A percentile compares a stretch with the other conserved stretches of the same genome.
These are phyloP conservation scores for Lactifluus piperatus DNA, from an alignment of 768 basidiomycete species.

Conservation along the genomic window DNA sequence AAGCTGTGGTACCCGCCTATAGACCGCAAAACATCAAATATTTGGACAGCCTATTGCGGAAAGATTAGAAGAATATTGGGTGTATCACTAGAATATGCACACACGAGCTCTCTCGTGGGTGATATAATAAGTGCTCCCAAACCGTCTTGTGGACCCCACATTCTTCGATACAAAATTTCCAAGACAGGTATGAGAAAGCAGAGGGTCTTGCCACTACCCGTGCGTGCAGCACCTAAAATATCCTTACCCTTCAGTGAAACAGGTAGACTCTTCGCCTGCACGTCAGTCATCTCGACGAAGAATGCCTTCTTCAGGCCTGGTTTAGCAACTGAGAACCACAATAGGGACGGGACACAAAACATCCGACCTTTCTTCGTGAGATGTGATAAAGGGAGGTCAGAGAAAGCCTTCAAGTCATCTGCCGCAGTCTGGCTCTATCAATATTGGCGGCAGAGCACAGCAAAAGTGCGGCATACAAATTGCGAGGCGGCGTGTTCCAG, in stretches of 20 bases:
- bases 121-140: slow-evolving; percentile 88
- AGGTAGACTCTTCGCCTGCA: slow-evolving; percentile 54
- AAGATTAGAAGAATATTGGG: neutral
- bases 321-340: neutral
- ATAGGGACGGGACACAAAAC: neutral
- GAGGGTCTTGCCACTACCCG: slow-evolving; percentile 68
- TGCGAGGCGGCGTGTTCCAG: slow-evolving; percentile 13
- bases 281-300: slow-evolving; percentile 82
- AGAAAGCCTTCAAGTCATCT: slow-evolving; percentile 13
- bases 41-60: slow-evolving; percentile 77
- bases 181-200: slow-evolving; percentile 63
- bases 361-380: slow-evolving; percentile 19
- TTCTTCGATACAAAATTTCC: slow-evolving; percentile 53
- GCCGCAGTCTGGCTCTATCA: slow-evolving; percentile 9
- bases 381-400: slow-evolving; percentile 18
- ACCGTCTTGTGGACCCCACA: slow-evolving; percentile 68
- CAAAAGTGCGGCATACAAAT: slow-evolving; percentile 12
- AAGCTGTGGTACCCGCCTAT: slow-evolving; percentile 88
- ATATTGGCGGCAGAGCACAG: neutral
- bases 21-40: slow-evolving; percentile 91
- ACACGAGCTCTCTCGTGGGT: slow-evolving; percentile 85
- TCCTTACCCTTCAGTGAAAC: slow-evolving; percentile 54
- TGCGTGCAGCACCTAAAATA: slow-evolving; percentile 59
- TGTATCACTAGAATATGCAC: slow-evolving; percentile 24
- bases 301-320: slow-evolving; percentile 80